Evolutionary conservation across 1,284 basidiomycete species (phyloP).

Genomic region (Heterobasidion annosum): DNA sequence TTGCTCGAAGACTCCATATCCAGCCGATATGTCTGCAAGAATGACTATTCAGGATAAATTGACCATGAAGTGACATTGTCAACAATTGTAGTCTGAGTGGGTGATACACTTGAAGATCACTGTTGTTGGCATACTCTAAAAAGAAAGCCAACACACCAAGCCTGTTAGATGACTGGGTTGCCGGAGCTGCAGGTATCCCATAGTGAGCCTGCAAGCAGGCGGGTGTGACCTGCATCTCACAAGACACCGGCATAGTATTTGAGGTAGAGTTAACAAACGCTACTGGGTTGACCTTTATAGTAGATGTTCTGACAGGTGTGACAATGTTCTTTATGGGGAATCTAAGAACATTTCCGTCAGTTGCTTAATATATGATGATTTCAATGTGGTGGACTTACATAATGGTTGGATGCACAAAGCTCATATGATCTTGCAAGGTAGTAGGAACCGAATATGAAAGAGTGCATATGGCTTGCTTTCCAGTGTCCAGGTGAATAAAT

Average conservation of each 20-base stretch:
- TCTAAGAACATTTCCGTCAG: background rate
- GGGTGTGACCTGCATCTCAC: slow-evolving; percentile 15
- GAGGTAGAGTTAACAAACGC: background rate
- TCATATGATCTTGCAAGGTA: background rate
- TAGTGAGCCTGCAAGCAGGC: slow-evolving; percentile 20
- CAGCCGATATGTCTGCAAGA: slow-evolving; percentile 13
- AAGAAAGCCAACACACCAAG: slow-evolving; percentile 23
- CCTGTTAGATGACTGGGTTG: slow-evolving; percentile 18
- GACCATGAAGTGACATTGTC: background rate
- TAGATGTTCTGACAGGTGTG: slow-evolving; percentile 3
- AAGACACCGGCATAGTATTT: slow-evolving; percentile 12
- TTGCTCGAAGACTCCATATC: slow-evolving; percentile 19
- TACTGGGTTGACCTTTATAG: background rate
- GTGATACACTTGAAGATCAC: slow-evolving; percentile 8
- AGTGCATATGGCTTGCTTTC: background rate
- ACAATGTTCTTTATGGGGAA: slow-evolving; percentile 5
- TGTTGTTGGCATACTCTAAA: slow-evolving; percentile 17
- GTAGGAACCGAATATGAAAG: slow-evolving; percentile 11
- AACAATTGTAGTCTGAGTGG: background rate
- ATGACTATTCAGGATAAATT: slow-evolving; percentile 1
- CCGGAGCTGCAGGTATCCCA: slow-evolving; percentile 20
- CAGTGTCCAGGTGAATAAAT: background rate
- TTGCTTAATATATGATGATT: background rate
- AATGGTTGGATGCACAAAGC: background rate
- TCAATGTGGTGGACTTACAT: background rate